Percentiles rank a stretch among this genome's conserved stretches.
These are phyloP conservation scores for Bruguiera gymnorhiza DNA, from an alignment of 345 rosid species.

Conservation along the genomic window DNA sequence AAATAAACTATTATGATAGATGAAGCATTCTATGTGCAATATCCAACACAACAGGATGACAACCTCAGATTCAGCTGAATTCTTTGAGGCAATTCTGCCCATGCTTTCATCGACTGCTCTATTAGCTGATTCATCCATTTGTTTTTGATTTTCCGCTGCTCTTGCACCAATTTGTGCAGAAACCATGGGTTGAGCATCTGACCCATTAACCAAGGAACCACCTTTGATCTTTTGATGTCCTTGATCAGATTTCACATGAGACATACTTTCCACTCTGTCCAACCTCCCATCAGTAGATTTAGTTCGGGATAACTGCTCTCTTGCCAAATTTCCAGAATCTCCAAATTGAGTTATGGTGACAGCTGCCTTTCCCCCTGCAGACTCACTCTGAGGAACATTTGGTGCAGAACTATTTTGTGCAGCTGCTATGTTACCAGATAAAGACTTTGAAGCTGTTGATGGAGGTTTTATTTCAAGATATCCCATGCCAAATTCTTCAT, in stretches of 20 bases:
- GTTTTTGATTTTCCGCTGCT: constrained; percentile 51
- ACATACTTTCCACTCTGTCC: constrained; percentile 50
- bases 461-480: constrained; percentile 84
- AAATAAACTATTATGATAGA: not conserved
- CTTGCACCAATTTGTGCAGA: constrained; percentile 38
- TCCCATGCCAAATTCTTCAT: constrained; percentile 99
- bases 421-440: constrained; percentile 32
- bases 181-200: constrained; percentile 45
- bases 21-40: not conserved
- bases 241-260: constrained; percentile 56
- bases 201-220: constrained; percentile 40
- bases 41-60: constrained; percentile 4
- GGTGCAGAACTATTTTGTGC: constrained; percentile 50
- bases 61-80: constrained; percentile 73
- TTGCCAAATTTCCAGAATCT: constrained; percentile 54
- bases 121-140: constrained; percentile 43
- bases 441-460: constrained; percentile 53
- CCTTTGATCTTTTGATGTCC: constrained; percentile 60
- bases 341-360: constrained; percentile 41
- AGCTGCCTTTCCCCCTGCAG: constrained; percentile 44
- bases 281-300: constrained; percentile 64
- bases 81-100: constrained; percentile 44
- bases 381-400: constrained; percentile 53
- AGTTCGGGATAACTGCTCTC: constrained; percentile 59
- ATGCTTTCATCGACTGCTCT: constrained; percentile 48